phyloP scores from a whole-genome alignment of 768 basidiomycete species.

The Paxillus rubicundulus region DNA sequence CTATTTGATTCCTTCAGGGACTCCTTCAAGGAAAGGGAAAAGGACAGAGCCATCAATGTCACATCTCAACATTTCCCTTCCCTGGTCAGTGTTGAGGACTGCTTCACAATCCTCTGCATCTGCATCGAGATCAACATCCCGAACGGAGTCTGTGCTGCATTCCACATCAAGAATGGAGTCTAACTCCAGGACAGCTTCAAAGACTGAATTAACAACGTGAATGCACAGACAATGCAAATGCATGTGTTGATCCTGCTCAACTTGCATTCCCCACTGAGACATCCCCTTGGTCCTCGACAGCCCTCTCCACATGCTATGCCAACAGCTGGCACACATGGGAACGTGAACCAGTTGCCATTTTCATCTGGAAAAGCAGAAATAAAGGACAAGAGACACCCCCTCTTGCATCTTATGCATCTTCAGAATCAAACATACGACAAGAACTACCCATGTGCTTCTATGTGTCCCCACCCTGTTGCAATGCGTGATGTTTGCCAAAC shows the following conservation, averaged over 20 bases:
- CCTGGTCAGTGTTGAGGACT: constrained; percentile 29
- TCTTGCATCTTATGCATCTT: background rate
- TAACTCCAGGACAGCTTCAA: constrained; percentile 14
- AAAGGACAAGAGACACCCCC: constrained; percentile 7
- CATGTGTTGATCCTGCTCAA: constrained; percentile 18
- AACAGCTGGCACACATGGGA: background rate
- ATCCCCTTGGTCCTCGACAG: constrained; percentile 21
- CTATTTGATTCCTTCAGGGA: constrained; percentile 18
- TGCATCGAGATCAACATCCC: constrained; percentile 14
- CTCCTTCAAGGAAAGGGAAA: constrained; percentile 23
- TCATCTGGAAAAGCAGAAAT: background rate
- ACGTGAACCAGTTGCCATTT: constrained; percentile 1
- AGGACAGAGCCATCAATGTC: constrained; percentile 27
- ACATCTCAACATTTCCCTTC: constrained; percentile 37
- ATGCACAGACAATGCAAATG: constrained; percentile 7
- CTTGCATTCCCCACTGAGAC: constrained; percentile 24
- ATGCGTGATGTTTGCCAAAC: constrained; percentile 3
- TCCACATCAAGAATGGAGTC: constrained; percentile 19
- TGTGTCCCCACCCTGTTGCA: background rate
- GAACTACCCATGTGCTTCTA: constrained; percentile 13
- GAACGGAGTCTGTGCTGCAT: constrained; percentile 12
- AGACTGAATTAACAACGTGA: background rate
- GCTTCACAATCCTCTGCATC: constrained; percentile 10
- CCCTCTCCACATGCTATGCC: constrained; percentile 16
- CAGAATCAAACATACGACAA: background rate